These are phyloP conservation scores for Poa annua DNA, from an alignment of 176 grass and related monocot genomes.

Conservation along the genomic window DNA sequence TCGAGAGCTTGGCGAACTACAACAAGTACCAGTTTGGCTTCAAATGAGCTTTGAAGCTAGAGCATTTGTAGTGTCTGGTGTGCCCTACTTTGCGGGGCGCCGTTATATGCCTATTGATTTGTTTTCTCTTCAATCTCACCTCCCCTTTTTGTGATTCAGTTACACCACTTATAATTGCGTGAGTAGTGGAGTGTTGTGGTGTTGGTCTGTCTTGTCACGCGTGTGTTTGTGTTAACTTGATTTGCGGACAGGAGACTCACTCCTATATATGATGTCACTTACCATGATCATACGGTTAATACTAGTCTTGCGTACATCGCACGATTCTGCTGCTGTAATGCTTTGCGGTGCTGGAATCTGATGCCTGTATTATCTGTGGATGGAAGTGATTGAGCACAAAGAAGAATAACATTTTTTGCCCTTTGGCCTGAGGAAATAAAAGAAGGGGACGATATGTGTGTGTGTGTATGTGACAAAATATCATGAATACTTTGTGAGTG, in stretches of 20 bases:
- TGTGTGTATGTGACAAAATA: not conserved
- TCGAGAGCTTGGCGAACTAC: constrained; percentile 68
- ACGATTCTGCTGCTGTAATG: constrained; percentile 14
- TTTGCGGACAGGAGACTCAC: not conserved
- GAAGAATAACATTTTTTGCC: not conserved
- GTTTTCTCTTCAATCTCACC: not conserved
- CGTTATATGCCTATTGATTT: constrained; percentile 14
- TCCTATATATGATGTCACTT: not conserved
- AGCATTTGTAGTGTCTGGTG: not conserved
- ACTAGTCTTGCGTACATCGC: constrained; percentile 29
- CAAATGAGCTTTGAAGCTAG: constrained; percentile 56
- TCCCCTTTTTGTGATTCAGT: not conserved
- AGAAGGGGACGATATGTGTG: too few relatives aligned
- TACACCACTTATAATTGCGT: not conserved
- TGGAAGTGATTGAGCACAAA: not conserved
- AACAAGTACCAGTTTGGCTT: constrained; percentile 77
- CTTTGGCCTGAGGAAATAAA: too few relatives aligned
- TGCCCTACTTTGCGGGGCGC: not conserved
- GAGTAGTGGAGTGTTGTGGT: constrained; percentile 4
- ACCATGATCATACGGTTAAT: constrained; percentile 27
- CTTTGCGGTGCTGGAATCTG: not conserved
- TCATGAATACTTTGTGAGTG: not conserved
- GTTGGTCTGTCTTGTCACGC: not conserved
- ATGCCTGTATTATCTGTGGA: not conserved
- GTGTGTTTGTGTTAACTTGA: constrained; percentile 39